Percentiles rank a stretch among this genome's conserved stretches.
Conservation (phyloP, 805 yeast genomes). For the Saturnispora galanensis region DNA sequence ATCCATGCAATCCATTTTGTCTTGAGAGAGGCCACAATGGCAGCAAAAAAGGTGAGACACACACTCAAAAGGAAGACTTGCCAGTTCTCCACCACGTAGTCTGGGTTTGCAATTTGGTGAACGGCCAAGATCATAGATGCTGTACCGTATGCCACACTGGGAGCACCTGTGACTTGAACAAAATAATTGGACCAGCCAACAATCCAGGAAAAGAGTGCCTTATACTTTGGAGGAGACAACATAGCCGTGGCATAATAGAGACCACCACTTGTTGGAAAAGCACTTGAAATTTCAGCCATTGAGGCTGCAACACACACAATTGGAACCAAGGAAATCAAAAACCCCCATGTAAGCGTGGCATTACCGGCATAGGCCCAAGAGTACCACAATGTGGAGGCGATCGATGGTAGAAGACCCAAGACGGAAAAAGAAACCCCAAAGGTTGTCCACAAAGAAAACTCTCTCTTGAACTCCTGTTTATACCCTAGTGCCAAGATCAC, state of each 20-base stretch:
- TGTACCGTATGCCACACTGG: conserved; percentile 48
- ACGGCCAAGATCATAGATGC: conserved; percentile 49
- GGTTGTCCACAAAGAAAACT: conserved; percentile 45
- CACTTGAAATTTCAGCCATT: conserved; percentile 55
- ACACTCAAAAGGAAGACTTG: conserved; percentile 43
- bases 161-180: conserved; percentile 53
- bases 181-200: conserved; percentile 60
- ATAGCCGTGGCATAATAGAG: conserved; percentile 60
- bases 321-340: conserved; percentile 44
- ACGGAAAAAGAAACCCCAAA: conserved; percentile 59
- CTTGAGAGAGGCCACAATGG: conserved; percentile 41
- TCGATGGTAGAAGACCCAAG: conserved; percentile 54
- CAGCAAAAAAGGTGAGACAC: conserved; percentile 40
- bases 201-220: conserved; percentile 49
- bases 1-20: conserved; percentile 45
- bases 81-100: conserved; percentile 36
- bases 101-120: conserved; percentile 31
- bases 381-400: conserved; percentile 54
- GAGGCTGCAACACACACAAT: conserved; percentile 49
- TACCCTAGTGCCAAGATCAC: conserved; percentile 49
- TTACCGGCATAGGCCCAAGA: conserved; percentile 53
- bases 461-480: conserved; percentile 57
- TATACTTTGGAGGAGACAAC: conserved; percentile 45
- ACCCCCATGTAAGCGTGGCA: conserved; percentile 59
- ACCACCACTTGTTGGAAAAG: conserved; percentile 62